A percentile compares a stretch with the other conserved stretches of the same genome.
Evolutionary conservation across 352 stramenopile genomes (phyloP).

Genomic region (Thraustochytrium striatum): DNA sequence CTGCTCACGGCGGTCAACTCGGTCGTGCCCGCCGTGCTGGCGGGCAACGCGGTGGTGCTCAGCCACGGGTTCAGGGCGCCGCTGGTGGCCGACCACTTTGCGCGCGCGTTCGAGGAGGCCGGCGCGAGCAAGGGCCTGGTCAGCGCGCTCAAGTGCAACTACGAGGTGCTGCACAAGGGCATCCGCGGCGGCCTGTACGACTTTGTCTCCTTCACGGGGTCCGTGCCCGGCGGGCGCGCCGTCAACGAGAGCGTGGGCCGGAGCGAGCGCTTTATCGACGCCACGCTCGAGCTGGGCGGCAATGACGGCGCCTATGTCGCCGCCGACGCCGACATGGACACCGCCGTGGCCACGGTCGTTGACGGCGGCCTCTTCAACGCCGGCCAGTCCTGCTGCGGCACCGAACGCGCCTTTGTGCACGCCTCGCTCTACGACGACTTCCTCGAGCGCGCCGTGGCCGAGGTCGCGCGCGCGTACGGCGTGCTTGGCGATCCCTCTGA

Average conservation of each 20-base stretch:
- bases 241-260: constrained; percentile 61
- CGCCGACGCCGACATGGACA: constrained; percentile 63
- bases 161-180: constrained; percentile 65
- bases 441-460: constrained; percentile 62
- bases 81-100: constrained; percentile 69
- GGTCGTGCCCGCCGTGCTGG: constrained; percentile 71
- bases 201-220: constrained; percentile 76
- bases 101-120: constrained; percentile 65
- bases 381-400: constrained; percentile 72
- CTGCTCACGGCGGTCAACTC: constrained; percentile 77
- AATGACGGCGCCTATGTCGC: constrained; percentile 74
- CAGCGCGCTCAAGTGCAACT: constrained; percentile 65
- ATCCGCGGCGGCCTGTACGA: constrained; percentile 66
- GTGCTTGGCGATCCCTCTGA: constrained; percentile 64
- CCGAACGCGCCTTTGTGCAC: constrained; percentile 77
- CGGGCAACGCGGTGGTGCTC: constrained; percentile 69
- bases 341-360: constrained; percentile 66
- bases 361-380: constrained; percentile 75
- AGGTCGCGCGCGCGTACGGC: constrained; percentile 64
- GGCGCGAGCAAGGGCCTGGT: constrained; percentile 67
- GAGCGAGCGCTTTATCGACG: constrained; percentile 67
- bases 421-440: constrained; percentile 72
- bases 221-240: constrained; percentile 65
- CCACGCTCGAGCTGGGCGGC: constrained; percentile 73
- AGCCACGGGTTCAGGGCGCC: constrained; percentile 74